These are phyloP conservation scores for Striga asiatica DNA, from an alignment of 257 asterid genomes.

Conservation along the genomic window DNA sequence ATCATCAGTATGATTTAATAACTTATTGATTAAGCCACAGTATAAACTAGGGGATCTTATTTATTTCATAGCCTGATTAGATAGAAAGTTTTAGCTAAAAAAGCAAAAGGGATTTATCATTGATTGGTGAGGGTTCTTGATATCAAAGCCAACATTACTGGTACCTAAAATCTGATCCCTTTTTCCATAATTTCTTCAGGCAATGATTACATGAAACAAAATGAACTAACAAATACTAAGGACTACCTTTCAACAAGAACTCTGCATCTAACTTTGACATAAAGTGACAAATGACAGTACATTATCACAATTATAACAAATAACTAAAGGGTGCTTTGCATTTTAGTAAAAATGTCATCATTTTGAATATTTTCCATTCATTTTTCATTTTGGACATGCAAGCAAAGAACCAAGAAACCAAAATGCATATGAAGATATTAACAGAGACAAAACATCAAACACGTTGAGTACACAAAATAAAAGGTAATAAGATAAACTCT, in stretches of 20 bases:
- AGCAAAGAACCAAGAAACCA: background rate
- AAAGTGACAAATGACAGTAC: too few species aligned
- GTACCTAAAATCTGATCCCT: too few species aligned
- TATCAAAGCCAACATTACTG: background rate
- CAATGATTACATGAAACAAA: background rate
- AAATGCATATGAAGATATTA: background rate
- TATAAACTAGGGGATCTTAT: too few species aligned
- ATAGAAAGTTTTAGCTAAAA: background rate
- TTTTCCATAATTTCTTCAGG: too few species aligned
- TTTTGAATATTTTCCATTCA: too few species aligned
- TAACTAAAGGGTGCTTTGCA: too few species aligned
- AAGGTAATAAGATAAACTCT: background rate
- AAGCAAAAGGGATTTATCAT: background rate
- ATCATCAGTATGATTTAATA: background rate
- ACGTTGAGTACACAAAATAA: background rate
- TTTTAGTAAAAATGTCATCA: background rate
- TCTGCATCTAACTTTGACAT: background rate
- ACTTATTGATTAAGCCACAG: background rate
- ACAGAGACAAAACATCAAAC: background rate
- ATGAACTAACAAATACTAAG: background rate
- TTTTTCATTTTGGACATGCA: background rate
- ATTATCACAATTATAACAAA: too few species aligned
- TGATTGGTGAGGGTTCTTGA: background rate
- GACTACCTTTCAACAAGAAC: background rate
- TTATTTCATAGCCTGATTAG: background rate